These are phyloP conservation scores for Ophiosphaerella narmari DNA, from an alignment of 2,329 filamentous ascomycete genomes.

Conservation along the genomic window DNA sequence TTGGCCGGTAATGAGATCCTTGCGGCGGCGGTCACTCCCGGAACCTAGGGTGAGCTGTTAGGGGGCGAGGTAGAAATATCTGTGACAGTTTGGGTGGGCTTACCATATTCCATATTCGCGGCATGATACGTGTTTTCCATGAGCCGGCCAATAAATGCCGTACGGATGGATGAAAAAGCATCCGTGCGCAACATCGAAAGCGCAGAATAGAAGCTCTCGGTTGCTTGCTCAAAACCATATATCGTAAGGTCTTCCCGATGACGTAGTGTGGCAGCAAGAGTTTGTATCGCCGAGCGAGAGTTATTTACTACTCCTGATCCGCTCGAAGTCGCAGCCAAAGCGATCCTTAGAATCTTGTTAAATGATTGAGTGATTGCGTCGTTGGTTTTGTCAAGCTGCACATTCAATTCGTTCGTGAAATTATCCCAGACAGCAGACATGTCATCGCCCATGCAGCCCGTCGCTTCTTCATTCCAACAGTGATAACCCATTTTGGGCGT, in stretches of 20 bases:
- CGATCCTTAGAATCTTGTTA: constrained; percentile 3
- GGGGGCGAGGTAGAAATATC: neutral
- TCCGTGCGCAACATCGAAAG: constrained; percentile 14
- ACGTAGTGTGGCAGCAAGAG: constrained; percentile 32
- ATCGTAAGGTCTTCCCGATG: constrained; percentile 35
- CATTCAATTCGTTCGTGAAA: constrained; percentile 18
- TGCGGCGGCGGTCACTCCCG: constrained; percentile 10
- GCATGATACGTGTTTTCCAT: constrained; percentile 22
- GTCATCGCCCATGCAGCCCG: constrained; percentile 44
- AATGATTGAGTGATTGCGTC: constrained; percentile 11
- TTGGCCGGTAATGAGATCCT: constrained; percentile 13
- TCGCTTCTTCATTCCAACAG: constrained; percentile 56
- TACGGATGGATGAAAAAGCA: constrained; percentile 14
- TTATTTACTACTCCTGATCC: neutral
- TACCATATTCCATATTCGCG: constrained; percentile 26
- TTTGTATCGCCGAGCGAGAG: constrained; percentile 6
- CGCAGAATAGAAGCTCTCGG: constrained; percentile 23
- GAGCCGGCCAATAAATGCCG: constrained; percentile 20
- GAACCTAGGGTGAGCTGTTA: neutral
- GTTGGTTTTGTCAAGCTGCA: constrained; percentile 10
- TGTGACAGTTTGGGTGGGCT: neutral
- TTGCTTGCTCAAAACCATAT: constrained; percentile 30
- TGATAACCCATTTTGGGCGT: constrained; percentile 30
- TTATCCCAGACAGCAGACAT: constrained; percentile 41
- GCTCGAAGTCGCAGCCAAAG: neutral